These are phyloP conservation scores for Dothistroma pini DNA, from an alignment of 2,329 filamentous ascomycete genomes.

Conservation along the genomic window DNA sequence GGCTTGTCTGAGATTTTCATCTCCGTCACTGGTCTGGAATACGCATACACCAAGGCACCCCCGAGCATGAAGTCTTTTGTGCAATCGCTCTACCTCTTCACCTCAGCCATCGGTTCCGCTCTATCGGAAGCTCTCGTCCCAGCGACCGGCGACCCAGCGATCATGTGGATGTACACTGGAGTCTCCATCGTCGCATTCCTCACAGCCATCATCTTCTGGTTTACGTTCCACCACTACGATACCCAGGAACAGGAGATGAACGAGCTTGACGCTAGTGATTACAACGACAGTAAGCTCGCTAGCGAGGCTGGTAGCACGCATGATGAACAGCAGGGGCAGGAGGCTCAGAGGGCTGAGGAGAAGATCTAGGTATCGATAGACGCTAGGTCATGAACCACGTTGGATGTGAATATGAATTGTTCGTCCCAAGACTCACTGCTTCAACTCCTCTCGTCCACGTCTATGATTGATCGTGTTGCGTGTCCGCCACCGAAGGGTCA, in stretches of 20 bases:
- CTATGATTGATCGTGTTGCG: too few relatives aligned
- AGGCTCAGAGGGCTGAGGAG: conserved; percentile 10
- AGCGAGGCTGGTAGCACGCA: conserved; percentile 16
- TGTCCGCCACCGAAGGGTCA: not conserved
- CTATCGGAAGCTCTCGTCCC: conserved; percentile 61
- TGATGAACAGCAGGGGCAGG: not conserved
- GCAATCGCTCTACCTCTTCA: conserved; percentile 58
- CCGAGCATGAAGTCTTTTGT: conserved; percentile 48
- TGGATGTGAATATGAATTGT: not conserved
- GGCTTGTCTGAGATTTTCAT: conserved; percentile 47
- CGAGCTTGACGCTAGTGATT: conserved; percentile 39
- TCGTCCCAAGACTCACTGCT: not conserved
- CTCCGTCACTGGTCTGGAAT: conserved; percentile 46
- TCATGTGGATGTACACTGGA: conserved; percentile 56
- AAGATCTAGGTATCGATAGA: conserved; percentile 10
- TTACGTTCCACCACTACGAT: conserved; percentile 42
- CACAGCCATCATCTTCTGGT: conserved; percentile 29
- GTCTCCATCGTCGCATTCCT: conserved; percentile 24
- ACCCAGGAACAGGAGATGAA: conserved; percentile 50
- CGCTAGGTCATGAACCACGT: not conserved
- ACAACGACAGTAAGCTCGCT: conserved; percentile 12
- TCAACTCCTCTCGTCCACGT: too few relatives aligned
- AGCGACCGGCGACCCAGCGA: conserved; percentile 58
- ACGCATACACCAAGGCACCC: conserved; percentile 48
- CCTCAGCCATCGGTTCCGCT: conserved; percentile 56